Evolutionary conservation across 495 filamentous ascomycete species (phyloP), one percentile per base, ranked within the genome.

Genomic region (Neohortaea acidophila): DNA sequence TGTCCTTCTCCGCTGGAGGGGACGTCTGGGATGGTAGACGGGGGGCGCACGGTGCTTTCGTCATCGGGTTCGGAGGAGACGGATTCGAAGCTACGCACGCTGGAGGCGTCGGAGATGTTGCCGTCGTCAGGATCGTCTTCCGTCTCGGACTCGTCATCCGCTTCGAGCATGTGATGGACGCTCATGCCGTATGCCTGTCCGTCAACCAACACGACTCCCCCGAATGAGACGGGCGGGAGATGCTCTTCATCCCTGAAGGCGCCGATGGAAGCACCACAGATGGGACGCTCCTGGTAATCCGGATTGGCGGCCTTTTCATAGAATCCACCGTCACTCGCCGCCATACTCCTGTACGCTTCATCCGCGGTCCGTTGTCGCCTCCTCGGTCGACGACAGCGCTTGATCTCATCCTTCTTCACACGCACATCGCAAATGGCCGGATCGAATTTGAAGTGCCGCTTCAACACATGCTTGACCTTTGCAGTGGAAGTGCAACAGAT

Each of bases 81-180:
- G 20, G 39, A 37, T 21, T 45, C 43, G 15, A 30, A 39, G 40
- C 40, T 44, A 10, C 51, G 35, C 8, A 53, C 38, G 36, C 47
- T 45, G 19, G 47, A 45, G 4, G 39, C 30, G 14, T 46, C 38
- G 11, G 48, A 43, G 15, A 46, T 38, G 22, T 45, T 32, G 24
- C 44, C 21, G 22, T 51, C 47, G 29, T 35, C 45, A 4, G 49
- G 47, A 13, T 62, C 31, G 3, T 49, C 46, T 21, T 49, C 41
- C n/a, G 50, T 43, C 30, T 75, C 69, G 27, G 73, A 70, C 12
- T 76, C 69, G 20, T 77, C 80, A 3, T 79, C 80, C 12, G 79
- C 72, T 47, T 96, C 87, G 1, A 96, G 67, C 75, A 96, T 82
- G 54, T 96, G 87, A 47, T 96, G 87, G 2, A 94, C 87, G 13